Conservation (phyloP, 805 yeast species). For the Wickerhamomyces kurtzmanii region DNA sequence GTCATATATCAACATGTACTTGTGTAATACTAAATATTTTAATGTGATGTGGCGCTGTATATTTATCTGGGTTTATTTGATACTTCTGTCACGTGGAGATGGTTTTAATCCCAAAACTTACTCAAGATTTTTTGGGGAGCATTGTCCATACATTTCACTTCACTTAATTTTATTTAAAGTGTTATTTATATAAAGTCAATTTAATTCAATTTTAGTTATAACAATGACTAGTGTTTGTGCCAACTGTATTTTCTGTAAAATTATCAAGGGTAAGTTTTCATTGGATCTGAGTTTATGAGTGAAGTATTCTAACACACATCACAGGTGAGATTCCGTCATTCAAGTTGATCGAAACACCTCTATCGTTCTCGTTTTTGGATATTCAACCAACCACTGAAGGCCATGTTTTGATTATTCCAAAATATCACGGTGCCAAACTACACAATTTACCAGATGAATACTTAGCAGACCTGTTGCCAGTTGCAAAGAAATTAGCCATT, state of each 20-base stretch:
- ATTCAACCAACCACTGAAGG: conserved; percentile 89
- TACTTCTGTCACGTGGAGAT: too few species aligned
- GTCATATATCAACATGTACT: too few species aligned
- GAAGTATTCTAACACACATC: not conserved
- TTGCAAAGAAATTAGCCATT: conserved; percentile 76
- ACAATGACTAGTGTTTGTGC: too few species aligned
- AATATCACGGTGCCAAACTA: conserved; percentile 85
- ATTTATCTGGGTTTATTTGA: too few species aligned
- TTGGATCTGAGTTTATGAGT: not conserved
- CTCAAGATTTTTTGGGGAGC: too few species aligned
- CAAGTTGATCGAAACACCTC: conserved; percentile 80
- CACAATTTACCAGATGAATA: conserved; percentile 92
- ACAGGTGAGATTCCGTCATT: conserved; percentile 92
- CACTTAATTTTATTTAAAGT: too few species aligned
- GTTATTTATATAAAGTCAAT: too few species aligned
- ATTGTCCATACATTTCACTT: too few species aligned
- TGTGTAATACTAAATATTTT: too few species aligned
- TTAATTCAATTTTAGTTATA: too few species aligned
- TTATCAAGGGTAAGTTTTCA: conserved; percentile 58
- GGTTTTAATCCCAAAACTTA: too few species aligned
- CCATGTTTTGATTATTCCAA: conserved; percentile 86
- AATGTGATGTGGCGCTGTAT: too few species aligned
- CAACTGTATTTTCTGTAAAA: conserved; percentile 85
- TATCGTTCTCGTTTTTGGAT: conserved; percentile 78
- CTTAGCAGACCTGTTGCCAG: conserved; percentile 76